phyloP scores from a whole-genome alignment of 225 moss, liverwort and hornwort species.

The Pleurozium schreberi region DNA sequence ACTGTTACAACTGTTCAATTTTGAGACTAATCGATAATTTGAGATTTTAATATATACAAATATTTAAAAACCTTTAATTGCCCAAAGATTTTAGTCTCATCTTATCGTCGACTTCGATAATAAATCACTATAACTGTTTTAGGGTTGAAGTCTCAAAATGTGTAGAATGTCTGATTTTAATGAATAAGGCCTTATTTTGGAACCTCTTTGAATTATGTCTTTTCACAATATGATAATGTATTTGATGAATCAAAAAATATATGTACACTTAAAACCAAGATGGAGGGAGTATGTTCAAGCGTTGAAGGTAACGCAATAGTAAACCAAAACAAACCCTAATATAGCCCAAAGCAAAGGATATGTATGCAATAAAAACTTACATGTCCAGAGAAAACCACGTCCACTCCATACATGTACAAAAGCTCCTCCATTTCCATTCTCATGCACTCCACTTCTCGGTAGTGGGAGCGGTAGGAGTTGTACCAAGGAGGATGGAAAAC shows the following conservation, averaged over 20 bases:
- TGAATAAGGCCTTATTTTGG: too few species aligned
- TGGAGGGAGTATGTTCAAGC: background rate
- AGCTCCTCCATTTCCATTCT: constrained; percentile 53
- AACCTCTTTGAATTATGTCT: background rate
- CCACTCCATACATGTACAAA: constrained; percentile 28
- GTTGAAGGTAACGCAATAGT: too few species aligned
- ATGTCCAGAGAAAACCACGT: constrained; percentile 42
- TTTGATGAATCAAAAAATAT: background rate
- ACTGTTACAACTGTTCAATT: too few species aligned
- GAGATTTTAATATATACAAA: too few species aligned
- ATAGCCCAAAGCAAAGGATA: background rate
- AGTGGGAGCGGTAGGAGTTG: constrained; percentile 52
- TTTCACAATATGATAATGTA: background rate
- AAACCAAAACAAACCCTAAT: background rate
- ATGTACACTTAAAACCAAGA: background rate
- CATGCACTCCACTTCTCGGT: constrained; percentile 59
- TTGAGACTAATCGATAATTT: too few species aligned
- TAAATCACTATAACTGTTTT: too few species aligned
- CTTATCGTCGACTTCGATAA: too few species aligned
- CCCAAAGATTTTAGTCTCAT: too few species aligned
- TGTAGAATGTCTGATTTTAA: too few species aligned
- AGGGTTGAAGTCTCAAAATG: too few species aligned
- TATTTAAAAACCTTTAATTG: too few species aligned
- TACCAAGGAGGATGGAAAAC: constrained; percentile 60
- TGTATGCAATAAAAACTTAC: constrained; percentile 6